Conservation (phyloP, 495 filamentous ascomycete genomes). For the Geoglossum glabrum region DNA sequence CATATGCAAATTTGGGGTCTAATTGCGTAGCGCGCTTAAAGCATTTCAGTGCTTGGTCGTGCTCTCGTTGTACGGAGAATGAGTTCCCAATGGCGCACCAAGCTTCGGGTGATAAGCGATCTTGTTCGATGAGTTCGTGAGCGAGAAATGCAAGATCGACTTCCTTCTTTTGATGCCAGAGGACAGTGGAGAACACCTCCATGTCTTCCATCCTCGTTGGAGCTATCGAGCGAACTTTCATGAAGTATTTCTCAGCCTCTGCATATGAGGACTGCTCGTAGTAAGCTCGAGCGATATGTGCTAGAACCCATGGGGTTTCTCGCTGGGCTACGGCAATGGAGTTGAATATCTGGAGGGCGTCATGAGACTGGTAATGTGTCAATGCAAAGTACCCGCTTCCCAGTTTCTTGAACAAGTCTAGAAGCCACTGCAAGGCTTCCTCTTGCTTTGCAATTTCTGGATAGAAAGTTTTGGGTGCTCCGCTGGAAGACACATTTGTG, state of each 20-base stretch:
- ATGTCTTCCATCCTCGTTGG: slow-evolving; percentile 75
- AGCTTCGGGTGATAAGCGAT: slow-evolving; percentile 74
- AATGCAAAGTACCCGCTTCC: slow-evolving; percentile 59
- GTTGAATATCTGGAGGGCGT: slow-evolving; percentile 51
- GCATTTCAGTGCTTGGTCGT: slow-evolving; percentile 83
- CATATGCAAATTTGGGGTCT: slow-evolving; percentile 80
- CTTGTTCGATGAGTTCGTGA: slow-evolving; percentile 68
- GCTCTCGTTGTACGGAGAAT: slow-evolving; percentile 84
- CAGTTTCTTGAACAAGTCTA: slow-evolving; percentile 68
- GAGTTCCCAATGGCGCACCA: slow-evolving; percentile 94
- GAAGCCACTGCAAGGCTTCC: slow-evolving; percentile 53
- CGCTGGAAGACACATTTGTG: slow-evolving; percentile 12
- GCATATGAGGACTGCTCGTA: slow-evolving; percentile 73
- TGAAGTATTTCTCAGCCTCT: slow-evolving; percentile 72
- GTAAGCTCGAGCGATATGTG: slow-evolving; percentile 71
- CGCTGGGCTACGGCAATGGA: slow-evolving; percentile 52
- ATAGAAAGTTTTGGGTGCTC: slow-evolving; percentile 12
- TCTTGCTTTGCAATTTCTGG: slow-evolving; percentile 35
- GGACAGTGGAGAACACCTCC: slow-evolving; percentile 93
- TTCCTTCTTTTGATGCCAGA: slow-evolving; percentile 89
- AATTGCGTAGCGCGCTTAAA: slow-evolving; percentile 89
- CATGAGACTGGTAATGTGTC: slow-evolving; percentile 53
- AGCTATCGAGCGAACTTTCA: slow-evolving; percentile 48
- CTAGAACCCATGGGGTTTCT: slow-evolving; percentile 87
- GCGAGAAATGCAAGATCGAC: slow-evolving; percentile 79